phyloP scores from a whole-genome alignment of 1,139 yeast genomes.

The Pichia inconspicua region DNA sequence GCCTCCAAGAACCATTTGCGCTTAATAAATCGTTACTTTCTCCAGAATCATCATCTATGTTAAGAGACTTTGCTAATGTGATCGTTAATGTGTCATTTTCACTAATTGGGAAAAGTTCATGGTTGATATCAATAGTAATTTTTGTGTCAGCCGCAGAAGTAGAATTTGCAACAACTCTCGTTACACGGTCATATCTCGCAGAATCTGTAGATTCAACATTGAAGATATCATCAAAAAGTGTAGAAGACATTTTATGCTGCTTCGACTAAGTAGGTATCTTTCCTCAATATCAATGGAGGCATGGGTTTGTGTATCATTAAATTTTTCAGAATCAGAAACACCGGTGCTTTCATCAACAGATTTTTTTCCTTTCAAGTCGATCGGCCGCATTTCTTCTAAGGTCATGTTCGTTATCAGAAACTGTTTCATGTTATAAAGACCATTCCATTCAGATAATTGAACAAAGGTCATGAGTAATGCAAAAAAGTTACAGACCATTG shows the following conservation, averaged over 20 bases:
- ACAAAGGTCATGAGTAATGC: background rate
- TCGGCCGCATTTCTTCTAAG: background rate
- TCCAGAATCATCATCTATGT: slow-evolving; percentile 42
- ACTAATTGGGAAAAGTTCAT: slow-evolving; percentile 84
- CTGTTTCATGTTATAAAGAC: background rate
- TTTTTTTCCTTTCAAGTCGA: background rate
- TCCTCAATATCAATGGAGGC: background rate
- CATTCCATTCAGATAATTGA: background rate
- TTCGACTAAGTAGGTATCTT: too few relatives aligned
- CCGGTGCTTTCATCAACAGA: background rate
- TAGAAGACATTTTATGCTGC: slow-evolving; percentile 50
- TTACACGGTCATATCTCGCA: slow-evolving; percentile 87
- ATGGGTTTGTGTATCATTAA: background rate
- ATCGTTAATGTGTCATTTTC: slow-evolving; percentile 78
- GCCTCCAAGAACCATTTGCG: slow-evolving; percentile 81
- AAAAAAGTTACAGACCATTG: background rate
- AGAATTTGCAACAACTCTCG: slow-evolving; percentile 83
- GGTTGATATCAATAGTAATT: slow-evolving; percentile 83
- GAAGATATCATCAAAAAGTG: slow-evolving; percentile 91
- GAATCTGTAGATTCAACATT: slow-evolving; percentile 77
- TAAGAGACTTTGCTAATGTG: slow-evolving; percentile 72
- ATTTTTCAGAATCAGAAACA: background rate
- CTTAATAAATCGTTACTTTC: slow-evolving; percentile 33
- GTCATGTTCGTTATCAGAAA: background rate
- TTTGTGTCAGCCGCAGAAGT: slow-evolving; percentile 78